These are phyloP conservation scores for Colletotrichum sansevieriae DNA, from an alignment of 2,329 filamentous ascomycete genomes.

Conservation along the genomic window DNA sequence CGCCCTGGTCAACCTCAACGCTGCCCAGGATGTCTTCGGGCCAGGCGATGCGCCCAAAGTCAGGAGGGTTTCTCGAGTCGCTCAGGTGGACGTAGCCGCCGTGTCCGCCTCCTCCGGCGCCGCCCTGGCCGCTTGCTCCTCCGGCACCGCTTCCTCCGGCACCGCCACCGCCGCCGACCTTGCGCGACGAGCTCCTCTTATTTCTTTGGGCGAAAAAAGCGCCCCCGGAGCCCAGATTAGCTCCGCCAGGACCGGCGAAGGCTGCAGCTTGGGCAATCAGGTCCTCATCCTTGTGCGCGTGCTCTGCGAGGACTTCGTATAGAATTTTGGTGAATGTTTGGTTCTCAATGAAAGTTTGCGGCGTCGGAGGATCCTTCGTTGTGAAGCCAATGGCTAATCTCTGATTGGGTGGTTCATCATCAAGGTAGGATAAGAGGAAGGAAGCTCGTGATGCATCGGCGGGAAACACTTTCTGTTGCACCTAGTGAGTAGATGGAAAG, in stretches of 20 bases:
- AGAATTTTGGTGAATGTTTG: conserved; percentile 70
- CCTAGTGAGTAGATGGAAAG: no score
- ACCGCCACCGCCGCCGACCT: conserved; percentile 55
- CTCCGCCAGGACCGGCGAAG: conserved; percentile 70
- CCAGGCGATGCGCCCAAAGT: conserved; percentile 77
- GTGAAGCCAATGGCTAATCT: conserved; percentile 71
- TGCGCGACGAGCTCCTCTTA: conserved; percentile 49
- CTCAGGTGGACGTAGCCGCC: conserved; percentile 76
- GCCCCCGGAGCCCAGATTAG: conserved; percentile 65
- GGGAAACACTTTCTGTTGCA: conserved; percentile 68
- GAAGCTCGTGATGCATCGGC: conserved; percentile 58
- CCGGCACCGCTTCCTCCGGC: conserved; percentile 63
- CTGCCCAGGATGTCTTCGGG: conserved; percentile 79
- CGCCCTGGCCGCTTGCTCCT: conserved; percentile 72
- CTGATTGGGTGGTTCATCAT: conserved; percentile 66
- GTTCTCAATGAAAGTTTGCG: conserved; percentile 71
- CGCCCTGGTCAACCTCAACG: conserved; percentile 71
- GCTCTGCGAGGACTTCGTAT: conserved; percentile 66
- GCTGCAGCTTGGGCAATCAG: conserved; percentile 69
- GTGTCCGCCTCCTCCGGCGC: conserved; percentile 69
- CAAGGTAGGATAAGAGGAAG: conserved; percentile 71
- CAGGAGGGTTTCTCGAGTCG: conserved; percentile 73
- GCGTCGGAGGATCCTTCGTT: conserved; percentile 70
- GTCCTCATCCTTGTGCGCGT: conserved; percentile 69
- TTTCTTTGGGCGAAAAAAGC: conserved; percentile 61